Evolutionary conservation across 1,284 basidiomycete species (phyloP).

Genomic region (Cutaneotrichosporon arboriforme): DNA sequence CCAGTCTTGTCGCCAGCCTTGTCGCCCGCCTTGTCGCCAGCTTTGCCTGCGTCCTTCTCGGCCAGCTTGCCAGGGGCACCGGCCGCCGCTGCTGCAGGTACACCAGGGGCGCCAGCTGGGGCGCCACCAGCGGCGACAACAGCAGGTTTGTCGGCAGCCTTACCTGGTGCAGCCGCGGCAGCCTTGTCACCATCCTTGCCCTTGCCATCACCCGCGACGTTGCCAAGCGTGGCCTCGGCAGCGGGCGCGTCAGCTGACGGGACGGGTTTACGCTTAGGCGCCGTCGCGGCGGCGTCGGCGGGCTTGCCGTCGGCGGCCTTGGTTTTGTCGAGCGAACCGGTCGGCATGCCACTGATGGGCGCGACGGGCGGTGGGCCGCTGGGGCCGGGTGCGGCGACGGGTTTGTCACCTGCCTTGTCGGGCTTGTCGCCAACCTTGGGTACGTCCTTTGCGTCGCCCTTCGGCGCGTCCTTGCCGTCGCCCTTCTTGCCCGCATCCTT

Average conservation of each 20-base stretch:
- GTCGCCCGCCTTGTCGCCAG: not conserved
- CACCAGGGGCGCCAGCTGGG: no score
- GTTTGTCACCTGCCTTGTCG: not conserved
- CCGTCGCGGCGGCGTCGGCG: not conserved
- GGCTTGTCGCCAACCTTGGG: not conserved
- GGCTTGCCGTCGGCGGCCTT: not conserved
- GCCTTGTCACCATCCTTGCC: not conserved
- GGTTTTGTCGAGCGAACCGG: not conserved
- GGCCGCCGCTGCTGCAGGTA: no score
- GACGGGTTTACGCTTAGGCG: constrained; percentile 2
- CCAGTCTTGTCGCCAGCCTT: constrained; percentile 3
- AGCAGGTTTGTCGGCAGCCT: not conserved
- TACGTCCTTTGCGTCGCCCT: not conserved
- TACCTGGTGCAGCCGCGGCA: not conserved
- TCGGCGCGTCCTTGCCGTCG: not conserved
- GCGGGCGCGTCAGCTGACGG: not conserved
- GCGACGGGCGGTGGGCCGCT: not conserved
- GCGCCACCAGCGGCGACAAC: no score
- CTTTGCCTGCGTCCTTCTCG: not conserved
- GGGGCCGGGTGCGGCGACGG: not conserved
- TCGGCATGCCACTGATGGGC: not conserved
- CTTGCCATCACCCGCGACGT: not conserved
- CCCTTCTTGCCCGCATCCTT: not conserved
- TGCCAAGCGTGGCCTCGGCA: not conserved
- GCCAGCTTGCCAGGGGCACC: no score